Evolutionary conservation across 208 protist species (phyloP), one percentile per base, ranked within the genome.

Genomic region (Vickermania ingenoplastis): DNA sequence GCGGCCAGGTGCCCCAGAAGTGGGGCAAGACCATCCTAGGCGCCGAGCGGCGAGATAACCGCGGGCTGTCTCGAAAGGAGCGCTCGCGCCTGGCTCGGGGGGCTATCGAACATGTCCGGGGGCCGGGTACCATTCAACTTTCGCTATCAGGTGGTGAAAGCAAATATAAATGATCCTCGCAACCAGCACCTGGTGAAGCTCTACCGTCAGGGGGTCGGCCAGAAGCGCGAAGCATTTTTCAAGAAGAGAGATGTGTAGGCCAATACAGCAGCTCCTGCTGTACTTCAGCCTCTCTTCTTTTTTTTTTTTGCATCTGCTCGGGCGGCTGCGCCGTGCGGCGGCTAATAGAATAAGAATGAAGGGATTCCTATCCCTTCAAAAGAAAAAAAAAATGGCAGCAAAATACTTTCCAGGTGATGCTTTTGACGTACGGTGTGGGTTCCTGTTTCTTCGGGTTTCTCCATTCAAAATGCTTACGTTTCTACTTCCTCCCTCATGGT

Each of bases 81-180:
- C 79, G 84, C 1, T 76, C 71, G 45, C 74, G 59, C 23, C 59
- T 91, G 48, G 88, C 82, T 5, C 76, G 75, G 1, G n/a, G 60
- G 55, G 29, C 58, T 94, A 30, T 89, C 84, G 25, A 92, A 90
- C 59, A 50, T 63, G 17, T 63, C 73, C 23, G 88, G 88, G 11
- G 80, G 77, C 1, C 88, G 84, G 21, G 84, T 94, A 28, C 88
- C 88, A 1, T 94, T 94, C 60, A 89, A 92, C 57, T 63, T 94
- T 26, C 79, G 88, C 14, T 95, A 95, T 67, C 71, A 76, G 29
- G 73, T 95, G 5, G 75, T 92, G 17, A 73, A 92, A 63, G 88
- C 85, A n/a, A 77, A 95, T 68, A 59, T 92, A 21, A 75, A 57
- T 24, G 75, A 95, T 54, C 80, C 75, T 2, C 60, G 73, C 4